Evolutionary conservation across 305 asterid genomes (phyloP), one percentile per base, ranked within the genome.

Genomic region (Rubia peregrina): DNA sequence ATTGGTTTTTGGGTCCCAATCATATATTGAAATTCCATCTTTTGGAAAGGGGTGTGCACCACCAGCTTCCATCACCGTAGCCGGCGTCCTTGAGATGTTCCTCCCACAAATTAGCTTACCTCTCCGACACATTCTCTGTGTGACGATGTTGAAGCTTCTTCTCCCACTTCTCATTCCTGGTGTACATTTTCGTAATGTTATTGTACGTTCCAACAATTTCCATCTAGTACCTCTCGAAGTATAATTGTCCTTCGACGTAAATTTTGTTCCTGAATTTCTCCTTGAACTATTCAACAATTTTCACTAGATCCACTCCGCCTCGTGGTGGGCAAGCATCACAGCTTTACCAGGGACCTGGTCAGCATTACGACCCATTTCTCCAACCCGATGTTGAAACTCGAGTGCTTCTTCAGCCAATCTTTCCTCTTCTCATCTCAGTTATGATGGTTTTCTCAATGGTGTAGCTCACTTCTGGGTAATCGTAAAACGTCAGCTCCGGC

Each of bases 141-240:
- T 90, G 98, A 21, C 97, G 46, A 75, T 98, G 61, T 75, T 98
- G 74, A 69, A 91, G 14, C 64, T 5, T 71, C 66, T 61, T 68
- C 74, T 17, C 87, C 5, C 60, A 38, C 69, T 67, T 80, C 88
- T 94, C 98, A 0, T 88, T 74, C 14, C 70, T 78, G 57, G 12
- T 12, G 44, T 94, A 94, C 69, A 21, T 74, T 6, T 75, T 76
- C 13, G 90, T 87, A 12, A 90, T 82, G 46, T 90, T 91, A 13
- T 87, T 89, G 0, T 82, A 69, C 0, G 78, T 83, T 0, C 86
- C 97, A 16, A 86, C 88, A 0, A 91, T 88, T 33, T 90, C 98
- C 83, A 87, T 49, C 99, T 98, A 94, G 26, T 94, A 94, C 53
- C 99, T 98, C 43, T 94, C 91, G 62, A 94, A 88, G 19, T 91